Percentiles rank a stretch among this genome's conserved stretches.
Evolutionary conservation across 1,284 basidiomycete species (phyloP).

Genomic region (Puccinia coronata): DNA sequence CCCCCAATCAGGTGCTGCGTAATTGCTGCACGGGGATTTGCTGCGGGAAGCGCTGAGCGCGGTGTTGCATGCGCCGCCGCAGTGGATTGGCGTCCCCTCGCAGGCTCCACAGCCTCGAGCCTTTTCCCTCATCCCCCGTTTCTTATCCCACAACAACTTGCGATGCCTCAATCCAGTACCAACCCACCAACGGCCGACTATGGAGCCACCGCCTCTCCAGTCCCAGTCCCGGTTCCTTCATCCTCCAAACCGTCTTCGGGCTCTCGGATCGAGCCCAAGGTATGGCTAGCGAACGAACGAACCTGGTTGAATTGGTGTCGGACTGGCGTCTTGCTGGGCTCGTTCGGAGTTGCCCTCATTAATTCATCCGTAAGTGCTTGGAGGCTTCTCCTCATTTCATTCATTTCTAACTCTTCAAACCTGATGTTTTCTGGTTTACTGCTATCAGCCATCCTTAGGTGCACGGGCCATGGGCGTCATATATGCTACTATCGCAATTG

Average conservation of each 20-base stretch:
- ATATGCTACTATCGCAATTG: constrained; percentile 26
- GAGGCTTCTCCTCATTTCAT: neutral
- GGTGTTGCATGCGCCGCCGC: no score
- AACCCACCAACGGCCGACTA: constrained; percentile 17
- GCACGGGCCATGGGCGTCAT: constrained; percentile 31
- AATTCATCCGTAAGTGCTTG: constrained; percentile 34
- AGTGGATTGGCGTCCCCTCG: no score
- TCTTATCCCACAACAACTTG: neutral
- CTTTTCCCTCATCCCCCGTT: neutral
- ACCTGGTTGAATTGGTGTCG: constrained; percentile 48
- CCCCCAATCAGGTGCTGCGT: no score
- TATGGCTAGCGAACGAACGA: constrained; percentile 48
- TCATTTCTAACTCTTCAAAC: neutral
- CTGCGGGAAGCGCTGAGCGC: no score
- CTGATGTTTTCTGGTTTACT: neutral
- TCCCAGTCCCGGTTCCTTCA: neutral
- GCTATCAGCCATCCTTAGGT: constrained; percentile 31
- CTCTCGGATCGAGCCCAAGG: constrained; percentile 39
- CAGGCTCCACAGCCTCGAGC: no score
- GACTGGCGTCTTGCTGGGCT: constrained; percentile 38
- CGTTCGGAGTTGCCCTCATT: constrained; percentile 37
- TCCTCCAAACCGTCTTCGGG: neutral
- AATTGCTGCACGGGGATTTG: no score
- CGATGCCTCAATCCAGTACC: constrained; percentile 15
- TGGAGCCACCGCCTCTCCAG: constrained; percentile 3